Percentiles rank a stretch among this genome's conserved stretches.
phyloP scores from a whole-genome alignment of 306 rosid species.

The Vicia sativa region DNA sequence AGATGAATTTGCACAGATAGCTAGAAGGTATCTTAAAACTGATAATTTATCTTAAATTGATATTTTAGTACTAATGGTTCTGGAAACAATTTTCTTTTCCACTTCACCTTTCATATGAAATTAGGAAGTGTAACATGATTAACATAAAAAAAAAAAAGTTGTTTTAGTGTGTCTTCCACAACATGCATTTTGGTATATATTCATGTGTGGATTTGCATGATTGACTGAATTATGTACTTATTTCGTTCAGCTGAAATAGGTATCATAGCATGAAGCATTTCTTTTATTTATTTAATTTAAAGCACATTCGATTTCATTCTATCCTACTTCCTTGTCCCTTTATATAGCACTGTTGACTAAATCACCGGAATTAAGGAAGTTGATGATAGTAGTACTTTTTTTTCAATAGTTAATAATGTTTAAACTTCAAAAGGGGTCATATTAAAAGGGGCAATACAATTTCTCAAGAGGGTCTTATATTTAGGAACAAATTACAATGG shows the following conservation, averaged over 20 bases:
- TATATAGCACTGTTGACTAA: no score
- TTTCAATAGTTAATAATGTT: no score
- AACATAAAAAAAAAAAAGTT: neutral
- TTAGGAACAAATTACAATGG: no score
- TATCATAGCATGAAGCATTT: slow-evolving; percentile 8
- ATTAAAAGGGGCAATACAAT: no score
- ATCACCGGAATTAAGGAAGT: no score
- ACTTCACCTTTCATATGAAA: slow-evolving; percentile 17
- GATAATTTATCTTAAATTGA: neutral
- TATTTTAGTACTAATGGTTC: slow-evolving; percentile 3
- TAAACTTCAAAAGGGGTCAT: no score
- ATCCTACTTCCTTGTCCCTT: no score
- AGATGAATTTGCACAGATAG: slow-evolving; percentile 94
- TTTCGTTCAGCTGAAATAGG: slow-evolving; percentile 20
- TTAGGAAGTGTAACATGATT: neutral
- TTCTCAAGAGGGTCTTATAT: no score
- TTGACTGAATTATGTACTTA: neutral
- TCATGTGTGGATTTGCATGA: slow-evolving; percentile 3
- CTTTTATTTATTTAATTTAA: no score
- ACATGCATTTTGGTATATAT: slow-evolving; percentile 10
- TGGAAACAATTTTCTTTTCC: slow-evolving; percentile 28
- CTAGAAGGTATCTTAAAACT: slow-evolving; percentile 70
- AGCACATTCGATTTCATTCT: no score
- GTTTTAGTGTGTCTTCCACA: slow-evolving; percentile 4
- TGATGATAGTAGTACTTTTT: no score